Evolutionary conservation across 305 asterid species (phyloP), one percentile per base, ranked within the genome.

Genomic region (Petunia hybrid): DNA sequence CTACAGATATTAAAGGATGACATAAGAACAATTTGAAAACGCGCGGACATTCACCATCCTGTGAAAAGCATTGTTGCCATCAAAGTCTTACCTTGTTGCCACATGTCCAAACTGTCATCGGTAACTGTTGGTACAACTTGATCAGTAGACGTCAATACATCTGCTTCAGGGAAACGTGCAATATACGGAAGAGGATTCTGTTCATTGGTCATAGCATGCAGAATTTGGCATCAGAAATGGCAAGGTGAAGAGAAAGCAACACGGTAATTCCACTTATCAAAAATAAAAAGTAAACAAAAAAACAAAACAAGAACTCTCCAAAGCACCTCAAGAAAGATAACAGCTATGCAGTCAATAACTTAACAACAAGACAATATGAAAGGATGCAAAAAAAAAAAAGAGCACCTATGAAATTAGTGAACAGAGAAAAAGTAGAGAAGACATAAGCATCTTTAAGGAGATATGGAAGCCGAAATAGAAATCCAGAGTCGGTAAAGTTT

Each of bases 111-210:
- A 42, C 88, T 90, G 89, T 97, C 99, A 85, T 93, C 99, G 65
- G 90, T 89, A 82, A 93, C 97, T 46, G 99, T 92, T 66, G 98
- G 98, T 80, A 88, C 85, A 88, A 91, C 91, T 87, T 88, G 94
- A 91, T 97, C 99, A 57, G 98, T 94, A 71, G 99, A 97, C 79
- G 98, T 92, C 87, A 97, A 87, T 86, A 97, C 88, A 83, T 97
- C 99, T 76, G 99, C 99, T 91, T 94, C 97, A 77, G 98, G 98
- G 89, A 84, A 94, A 80, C 95, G 98, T 78, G 97, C 97, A 73
- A 97, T 92, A 85, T 90, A 97, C 42, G 98, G 99, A 80, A 94
- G 94, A 51, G 99, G 99, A 82, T 97, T 91, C 98, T 97, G 95
- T 89, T 83, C 77, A 77, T 81, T 69, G 82, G 74, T 89, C 78